Conservation (phyloP, 768 basidiomycete genomes). For the Lepiota venenata region DNA sequence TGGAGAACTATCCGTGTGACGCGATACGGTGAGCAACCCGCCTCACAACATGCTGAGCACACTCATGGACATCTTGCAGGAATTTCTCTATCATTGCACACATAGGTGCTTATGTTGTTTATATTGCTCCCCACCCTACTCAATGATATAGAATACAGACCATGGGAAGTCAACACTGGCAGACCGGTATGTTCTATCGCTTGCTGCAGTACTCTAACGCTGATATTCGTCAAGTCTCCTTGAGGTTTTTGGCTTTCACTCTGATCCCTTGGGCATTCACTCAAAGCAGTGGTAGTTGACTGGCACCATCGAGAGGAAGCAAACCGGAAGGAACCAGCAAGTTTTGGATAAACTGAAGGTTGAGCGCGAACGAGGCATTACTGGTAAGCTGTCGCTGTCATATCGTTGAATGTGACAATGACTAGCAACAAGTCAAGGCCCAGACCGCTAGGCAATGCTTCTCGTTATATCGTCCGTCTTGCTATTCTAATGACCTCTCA, state of each 20-base stretch:
- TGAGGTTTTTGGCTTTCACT: conserved; percentile 46
- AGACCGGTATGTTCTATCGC: conserved; percentile 55
- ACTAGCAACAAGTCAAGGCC: conserved; percentile 69
- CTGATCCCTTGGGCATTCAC: conserved; percentile 6
- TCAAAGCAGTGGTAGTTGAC: conserved; percentile 58
- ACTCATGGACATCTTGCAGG: conserved; percentile 30
- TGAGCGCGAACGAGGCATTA: conserved; percentile 95
- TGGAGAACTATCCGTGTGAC: conserved; percentile 67
- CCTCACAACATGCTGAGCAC: neutral
- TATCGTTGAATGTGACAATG: conserved; percentile 5
- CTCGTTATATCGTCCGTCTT: neutral
- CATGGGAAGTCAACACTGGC: conserved; percentile 96
- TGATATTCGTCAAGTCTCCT: conserved; percentile 48
- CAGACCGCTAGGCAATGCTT: conserved; percentile 78
- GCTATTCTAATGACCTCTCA: conserved; percentile 11
- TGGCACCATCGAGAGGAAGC: conserved; percentile 73
- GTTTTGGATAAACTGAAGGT: conserved; percentile 95
- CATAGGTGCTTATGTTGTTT: conserved; percentile 54
- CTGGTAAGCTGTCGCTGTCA: conserved; percentile 46
- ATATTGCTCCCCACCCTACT: neutral
- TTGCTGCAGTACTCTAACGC: conserved; percentile 8
- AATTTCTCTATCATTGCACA: conserved; percentile 98
- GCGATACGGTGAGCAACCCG: conserved; percentile 51
- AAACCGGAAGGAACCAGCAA: conserved; percentile 71
- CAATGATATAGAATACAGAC: conserved; percentile 38